These are phyloP conservation scores for Magnaporthales sp. DNA, from an alignment of 2,329 filamentous ascomycete genomes.

Conservation along the genomic window DNA sequence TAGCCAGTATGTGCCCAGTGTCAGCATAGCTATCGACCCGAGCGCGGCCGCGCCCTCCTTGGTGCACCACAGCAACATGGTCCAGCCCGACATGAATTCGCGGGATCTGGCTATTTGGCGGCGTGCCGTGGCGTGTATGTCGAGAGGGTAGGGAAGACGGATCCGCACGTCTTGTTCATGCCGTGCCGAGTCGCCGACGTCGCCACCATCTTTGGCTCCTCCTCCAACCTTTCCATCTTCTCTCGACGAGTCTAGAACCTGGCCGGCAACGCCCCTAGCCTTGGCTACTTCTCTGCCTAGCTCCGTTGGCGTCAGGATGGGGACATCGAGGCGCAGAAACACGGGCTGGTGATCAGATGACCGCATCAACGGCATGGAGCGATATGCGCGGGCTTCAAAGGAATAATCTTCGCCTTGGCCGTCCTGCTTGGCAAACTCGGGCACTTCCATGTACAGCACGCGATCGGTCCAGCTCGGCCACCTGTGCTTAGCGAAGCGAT, in stretches of 20 bases:
- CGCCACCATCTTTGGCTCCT: background rate
- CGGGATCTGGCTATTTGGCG: slow-evolving; percentile 34
- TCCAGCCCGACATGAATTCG: slow-evolving; percentile 43
- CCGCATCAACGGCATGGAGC: slow-evolving; percentile 67
- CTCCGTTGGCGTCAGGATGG: slow-evolving; percentile 38
- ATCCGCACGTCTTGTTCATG: slow-evolving; percentile 24
- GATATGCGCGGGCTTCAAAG: slow-evolving; percentile 56
- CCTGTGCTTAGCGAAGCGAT: slow-evolving; percentile 71
- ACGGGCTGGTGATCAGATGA: slow-evolving; percentile 86
- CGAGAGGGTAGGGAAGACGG: slow-evolving; percentile 40
- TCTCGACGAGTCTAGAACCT: background rate
- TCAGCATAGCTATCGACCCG: slow-evolving; percentile 30
- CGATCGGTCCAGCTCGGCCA: slow-evolving; percentile 94
- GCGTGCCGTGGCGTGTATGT: slow-evolving; percentile 45
- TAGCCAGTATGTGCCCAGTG: slow-evolving; percentile 37
- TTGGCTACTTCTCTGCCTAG: slow-evolving; percentile 21
- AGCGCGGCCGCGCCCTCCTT: slow-evolving; percentile 38
- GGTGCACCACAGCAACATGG: slow-evolving; percentile 46
- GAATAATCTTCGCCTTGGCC: slow-evolving; percentile 13
- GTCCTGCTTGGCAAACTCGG: slow-evolving; percentile 26
- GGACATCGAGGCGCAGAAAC: slow-evolving; percentile 59
- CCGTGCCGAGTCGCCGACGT: slow-evolving; percentile 2
- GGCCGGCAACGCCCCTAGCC: background rate
- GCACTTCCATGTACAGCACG: slow-evolving; percentile 65
- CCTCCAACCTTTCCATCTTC: background rate